phyloP scores from a whole-genome alignment of 2,329 filamentous ascomycete species.

The Hypoxylon sp. region DNA sequence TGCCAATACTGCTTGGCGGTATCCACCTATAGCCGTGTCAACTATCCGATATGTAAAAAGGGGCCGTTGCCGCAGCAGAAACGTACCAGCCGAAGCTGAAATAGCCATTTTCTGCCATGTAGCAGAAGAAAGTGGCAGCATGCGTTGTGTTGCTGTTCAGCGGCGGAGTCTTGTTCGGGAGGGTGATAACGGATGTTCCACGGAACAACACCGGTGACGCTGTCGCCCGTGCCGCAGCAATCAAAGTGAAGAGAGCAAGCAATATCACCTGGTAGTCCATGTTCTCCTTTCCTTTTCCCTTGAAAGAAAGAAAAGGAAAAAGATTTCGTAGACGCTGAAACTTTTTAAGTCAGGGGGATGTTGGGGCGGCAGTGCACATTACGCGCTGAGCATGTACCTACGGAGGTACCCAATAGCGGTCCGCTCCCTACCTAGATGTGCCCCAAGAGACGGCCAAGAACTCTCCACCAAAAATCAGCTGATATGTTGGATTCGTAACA shows the following conservation, averaged over 20 bases:
- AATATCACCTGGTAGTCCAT: constrained; percentile 1
- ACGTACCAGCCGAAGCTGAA: constrained; percentile 22
- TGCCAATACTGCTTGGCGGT: background rate
- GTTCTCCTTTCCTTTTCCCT: background rate
- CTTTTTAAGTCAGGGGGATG: background rate
- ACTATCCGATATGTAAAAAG: background rate
- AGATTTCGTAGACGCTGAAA: background rate
- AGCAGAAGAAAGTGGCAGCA: constrained; percentile 11
- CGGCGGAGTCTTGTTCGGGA: background rate
- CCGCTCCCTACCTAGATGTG: background rate
- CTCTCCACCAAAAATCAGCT: background rate
- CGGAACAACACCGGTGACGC: background rate
- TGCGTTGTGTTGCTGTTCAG: background rate
- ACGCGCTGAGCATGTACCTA: background rate
- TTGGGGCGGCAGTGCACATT: background rate
- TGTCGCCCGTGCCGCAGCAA: background rate
- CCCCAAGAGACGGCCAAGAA: background rate
- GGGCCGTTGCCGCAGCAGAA: background rate
- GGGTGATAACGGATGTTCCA: background rate
- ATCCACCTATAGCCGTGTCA: constrained; percentile 9
- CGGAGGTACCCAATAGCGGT: background rate
- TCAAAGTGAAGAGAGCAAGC: background rate
- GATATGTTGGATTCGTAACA: background rate
- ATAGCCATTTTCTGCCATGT: constrained; percentile 17
- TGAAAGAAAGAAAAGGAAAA: background rate